Conservation (phyloP, 495 filamentous ascomycete genomes). For the Bryoglossum gracile region DNA sequence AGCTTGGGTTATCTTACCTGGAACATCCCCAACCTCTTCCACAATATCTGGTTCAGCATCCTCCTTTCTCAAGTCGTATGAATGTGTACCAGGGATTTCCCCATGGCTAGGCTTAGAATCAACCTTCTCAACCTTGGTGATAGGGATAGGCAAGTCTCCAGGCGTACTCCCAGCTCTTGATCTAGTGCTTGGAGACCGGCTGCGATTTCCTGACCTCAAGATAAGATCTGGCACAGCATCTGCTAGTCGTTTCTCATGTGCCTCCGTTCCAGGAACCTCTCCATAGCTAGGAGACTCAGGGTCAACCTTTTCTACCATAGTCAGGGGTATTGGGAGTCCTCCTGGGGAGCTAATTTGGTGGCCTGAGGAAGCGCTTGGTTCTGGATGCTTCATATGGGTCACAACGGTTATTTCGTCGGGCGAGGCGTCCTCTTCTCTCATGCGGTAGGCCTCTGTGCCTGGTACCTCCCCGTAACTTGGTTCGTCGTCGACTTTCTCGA, state of each 20-base stretch:
- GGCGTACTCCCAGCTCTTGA: constrained; percentile 23
- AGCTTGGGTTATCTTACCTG: constrained; percentile 18
- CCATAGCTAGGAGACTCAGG: constrained; percentile 37
- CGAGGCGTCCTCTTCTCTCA: constrained; percentile 71
- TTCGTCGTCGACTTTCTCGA: constrained; percentile 68
- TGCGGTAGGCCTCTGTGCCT: constrained; percentile 69
- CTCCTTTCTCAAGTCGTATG: constrained; percentile 63
- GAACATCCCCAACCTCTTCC: constrained; percentile 33
- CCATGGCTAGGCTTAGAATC: constrained; percentile 55
- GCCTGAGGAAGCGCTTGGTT: background rate
- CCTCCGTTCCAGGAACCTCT: constrained; percentile 19
- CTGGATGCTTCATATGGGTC: constrained; percentile 15
- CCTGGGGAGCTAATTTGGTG: constrained; percentile 34
- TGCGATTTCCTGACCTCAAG: constrained; percentile 16
- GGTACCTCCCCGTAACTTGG: constrained; percentile 83
- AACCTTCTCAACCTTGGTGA: constrained; percentile 24
- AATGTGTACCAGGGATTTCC: constrained; percentile 78
- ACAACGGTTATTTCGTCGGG: constrained; percentile 56
- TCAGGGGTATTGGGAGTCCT: constrained; percentile 65
- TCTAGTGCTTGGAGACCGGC: constrained; percentile 15
- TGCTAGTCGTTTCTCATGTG: constrained; percentile 17
- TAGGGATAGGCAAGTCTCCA: constrained; percentile 24
- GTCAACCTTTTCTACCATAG: constrained; percentile 76
- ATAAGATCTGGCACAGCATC: constrained; percentile 26
- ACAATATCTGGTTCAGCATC: constrained; percentile 77